Evolutionary conservation across 2,329 filamentous ascomycete species (phyloP), one percentile per base, ranked within the genome.

Genomic region (Aaosphaeria arxii): DNA sequence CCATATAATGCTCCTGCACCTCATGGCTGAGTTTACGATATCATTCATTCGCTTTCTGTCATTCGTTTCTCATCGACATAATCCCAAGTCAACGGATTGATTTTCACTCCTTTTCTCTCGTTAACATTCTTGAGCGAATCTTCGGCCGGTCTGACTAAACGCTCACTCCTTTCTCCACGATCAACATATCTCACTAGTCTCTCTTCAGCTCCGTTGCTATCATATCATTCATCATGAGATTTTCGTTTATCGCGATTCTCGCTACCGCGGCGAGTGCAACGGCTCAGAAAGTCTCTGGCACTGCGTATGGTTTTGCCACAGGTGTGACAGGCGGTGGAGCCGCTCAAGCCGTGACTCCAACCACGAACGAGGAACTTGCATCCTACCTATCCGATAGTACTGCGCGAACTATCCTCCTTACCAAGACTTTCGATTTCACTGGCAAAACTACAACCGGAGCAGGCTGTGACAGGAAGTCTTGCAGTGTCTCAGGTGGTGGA

Each of bases 371-470:
- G 6, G 59, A 63, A 40, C 56, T 63, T 11, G 56, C 52, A 3
- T 45, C 48, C 17, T 55, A 54, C 39, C 58, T 63, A 1, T 47
- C 55, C 4, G 58, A 62, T 24, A 55, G 60, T 13, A 48, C 44
- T 2, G 49, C 53, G 6, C 57, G 59, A 5, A 54, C 56, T 5
- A 59, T 63, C 29, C 44, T 62, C 5, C 52, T 62, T 40, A 54
- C 47, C 31, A 52, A 61, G 45, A 47, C 52, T 24, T 59, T 58
- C 9, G 57, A 66, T 43, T 66, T 66, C 42, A 59, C 54, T 1
- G 63, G 59, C 5, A 58, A 55, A 30, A 55, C 48, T 5, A 48
- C 52, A 0, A 56, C 55, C 1, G 58, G 53, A n/a, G 42, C 57
- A 24, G 57, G 58, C 40, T 61, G 57, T 44, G 54, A 61, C 42